phyloP scores from a whole-genome alignment of 345 rosid species.

The Salix exigua region DNA sequence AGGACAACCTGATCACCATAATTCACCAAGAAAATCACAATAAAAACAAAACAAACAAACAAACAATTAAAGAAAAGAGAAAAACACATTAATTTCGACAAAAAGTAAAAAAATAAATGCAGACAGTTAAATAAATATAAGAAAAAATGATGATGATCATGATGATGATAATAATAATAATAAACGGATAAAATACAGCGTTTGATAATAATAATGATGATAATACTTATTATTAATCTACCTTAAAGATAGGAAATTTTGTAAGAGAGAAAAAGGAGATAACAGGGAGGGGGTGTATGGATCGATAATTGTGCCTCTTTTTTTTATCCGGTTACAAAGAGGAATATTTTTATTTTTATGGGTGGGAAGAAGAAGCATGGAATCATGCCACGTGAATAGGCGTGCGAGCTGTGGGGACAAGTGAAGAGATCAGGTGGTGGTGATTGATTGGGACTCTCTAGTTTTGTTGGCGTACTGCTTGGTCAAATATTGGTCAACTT shows the following conservation, averaged over 20 bases:
- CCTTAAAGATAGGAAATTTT: neutral
- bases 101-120: neutral
- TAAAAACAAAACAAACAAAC: neutral
- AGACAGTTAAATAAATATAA: neutral
- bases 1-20: neutral
- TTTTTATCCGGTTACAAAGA: neutral
- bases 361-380: neutral
- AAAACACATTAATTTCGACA: neutral
- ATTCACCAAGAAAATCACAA: neutral
- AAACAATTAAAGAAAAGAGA: neutral
- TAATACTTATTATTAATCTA: neutral
- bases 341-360: neutral
- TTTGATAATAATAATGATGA: neutral
- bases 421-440: neutral
- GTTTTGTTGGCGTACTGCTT: neutral
- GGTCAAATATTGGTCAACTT: neutral
- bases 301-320: neutral
- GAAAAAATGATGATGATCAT: neutral
- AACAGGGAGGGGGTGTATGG: neutral
- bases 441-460: constrained; percentile 3
- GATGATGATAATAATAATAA: neutral
- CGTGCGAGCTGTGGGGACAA: neutral
- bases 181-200: neutral
- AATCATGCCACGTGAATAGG: neutral
- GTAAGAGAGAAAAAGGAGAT: neutral